Conservation (phyloP, 176 grass and related monocot genomes). For the Triticum turgidum region DNA sequence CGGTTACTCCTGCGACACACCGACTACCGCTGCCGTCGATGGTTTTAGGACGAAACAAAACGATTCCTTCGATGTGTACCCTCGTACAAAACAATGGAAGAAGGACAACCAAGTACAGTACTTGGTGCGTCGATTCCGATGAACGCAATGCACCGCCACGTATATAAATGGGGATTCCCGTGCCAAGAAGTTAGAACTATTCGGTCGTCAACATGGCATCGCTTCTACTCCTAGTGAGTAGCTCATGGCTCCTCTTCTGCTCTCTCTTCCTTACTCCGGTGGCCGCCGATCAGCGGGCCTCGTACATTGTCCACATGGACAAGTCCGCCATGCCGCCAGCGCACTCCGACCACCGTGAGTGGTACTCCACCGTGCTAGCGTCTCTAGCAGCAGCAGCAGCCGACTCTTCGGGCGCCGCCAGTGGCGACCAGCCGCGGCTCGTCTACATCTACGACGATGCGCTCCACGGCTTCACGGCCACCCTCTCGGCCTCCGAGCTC, state of each 20-base stretch:
- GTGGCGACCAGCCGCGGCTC: not conserved
- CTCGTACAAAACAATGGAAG: not conserved
- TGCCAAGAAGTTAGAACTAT: not conserved
- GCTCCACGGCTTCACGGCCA: conserved; percentile 50
- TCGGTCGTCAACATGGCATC: conserved; percentile 4
- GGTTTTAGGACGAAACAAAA: not conserved
- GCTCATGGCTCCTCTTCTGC: conserved; percentile 1
- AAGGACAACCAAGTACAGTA: not conserved
- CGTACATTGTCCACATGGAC: conserved; percentile 65
- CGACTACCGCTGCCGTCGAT: not conserved
- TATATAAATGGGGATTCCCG: not conserved
- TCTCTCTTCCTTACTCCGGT: not conserved
- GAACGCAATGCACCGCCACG: not conserved
- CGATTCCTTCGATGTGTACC: not conserved
- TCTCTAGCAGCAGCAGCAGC: not conserved
- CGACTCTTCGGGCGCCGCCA: not conserved
- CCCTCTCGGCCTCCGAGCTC: conserved; percentile 26
- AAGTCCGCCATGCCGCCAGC: conserved; percentile 37
- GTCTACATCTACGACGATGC: conserved; percentile 49
- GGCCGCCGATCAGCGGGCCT: not conserved
- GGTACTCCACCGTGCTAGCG: conserved; percentile 39
- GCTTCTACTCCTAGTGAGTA: not conserved
- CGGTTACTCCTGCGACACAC: not conserved
- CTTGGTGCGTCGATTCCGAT: not conserved
- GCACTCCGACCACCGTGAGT: conserved; percentile 16